Evolutionary conservation across 1,284 basidiomycete genomes (phyloP).

Genomic region (Somion occarium): DNA sequence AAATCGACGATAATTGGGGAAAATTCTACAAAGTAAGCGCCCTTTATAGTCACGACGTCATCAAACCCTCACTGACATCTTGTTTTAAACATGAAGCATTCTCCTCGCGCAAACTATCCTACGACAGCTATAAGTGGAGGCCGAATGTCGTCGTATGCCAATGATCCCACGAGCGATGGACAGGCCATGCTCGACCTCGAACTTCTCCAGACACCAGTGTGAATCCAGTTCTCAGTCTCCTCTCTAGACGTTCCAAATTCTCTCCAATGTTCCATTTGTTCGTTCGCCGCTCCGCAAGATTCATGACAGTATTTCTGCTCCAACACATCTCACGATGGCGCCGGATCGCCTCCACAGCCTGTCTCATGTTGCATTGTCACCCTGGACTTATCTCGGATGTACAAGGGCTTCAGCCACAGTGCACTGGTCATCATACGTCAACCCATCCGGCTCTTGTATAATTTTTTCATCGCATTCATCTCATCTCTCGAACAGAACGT

Average conservation of each 20-base stretch:
- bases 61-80: neutral
- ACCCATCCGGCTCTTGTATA: no score
- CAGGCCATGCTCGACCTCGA: neutral
- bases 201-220: neutral
- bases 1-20: constrained; percentile 5
- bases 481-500: neutral
- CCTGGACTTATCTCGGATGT: no score
- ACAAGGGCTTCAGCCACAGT: no score
- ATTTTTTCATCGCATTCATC: neutral
- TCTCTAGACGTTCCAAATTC: no score
- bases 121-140: no score
- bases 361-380: neutral
- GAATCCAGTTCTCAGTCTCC: no score
- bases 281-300: no score
- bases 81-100: neutral
- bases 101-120: neutral
- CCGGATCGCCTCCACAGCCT: neutral
- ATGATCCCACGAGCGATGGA: neutral
- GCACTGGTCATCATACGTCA: no score
- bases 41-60: neutral
- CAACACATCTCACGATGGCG: no score
- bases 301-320: neutral
- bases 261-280: no score
- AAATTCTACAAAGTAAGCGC: constrained; percentile 1
- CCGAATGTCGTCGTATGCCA: neutral